Evolutionary conservation across 2,329 filamentous ascomycete species (phyloP).

Genomic region (Fonsecaea multimorphosa): DNA sequence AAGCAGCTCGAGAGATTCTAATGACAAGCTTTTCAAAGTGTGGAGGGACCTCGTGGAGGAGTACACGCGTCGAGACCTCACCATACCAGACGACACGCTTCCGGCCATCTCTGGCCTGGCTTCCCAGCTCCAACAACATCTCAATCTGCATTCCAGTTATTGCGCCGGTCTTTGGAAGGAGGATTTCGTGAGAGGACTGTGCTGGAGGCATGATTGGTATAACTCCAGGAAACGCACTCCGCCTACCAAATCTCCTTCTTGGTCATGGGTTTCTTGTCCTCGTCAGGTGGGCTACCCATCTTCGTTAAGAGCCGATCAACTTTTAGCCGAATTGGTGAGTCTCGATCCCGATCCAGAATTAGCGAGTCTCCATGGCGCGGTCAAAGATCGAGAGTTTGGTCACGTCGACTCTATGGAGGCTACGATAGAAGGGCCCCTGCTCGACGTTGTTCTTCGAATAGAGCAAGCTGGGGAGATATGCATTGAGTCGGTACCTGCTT

Average conservation of each 20-base stretch:
- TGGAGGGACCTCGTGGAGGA: background rate
- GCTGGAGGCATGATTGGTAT: background rate
- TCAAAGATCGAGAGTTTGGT: background rate
- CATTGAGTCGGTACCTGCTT: background rate
- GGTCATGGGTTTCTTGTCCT: slow-evolving; percentile 2
- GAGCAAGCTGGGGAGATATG: background rate
- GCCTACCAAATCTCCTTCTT: background rate
- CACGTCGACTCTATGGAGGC: background rate
- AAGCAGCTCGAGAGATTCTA: background rate
- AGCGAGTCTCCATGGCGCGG: no score
- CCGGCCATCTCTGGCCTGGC: background rate
- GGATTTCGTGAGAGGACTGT: background rate
- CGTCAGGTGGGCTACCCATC: background rate
- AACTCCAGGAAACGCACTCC: background rate
- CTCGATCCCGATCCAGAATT: no score
- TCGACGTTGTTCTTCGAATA: background rate
- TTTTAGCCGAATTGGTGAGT: background rate
- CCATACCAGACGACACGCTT: background rate
- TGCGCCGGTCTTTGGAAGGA: background rate
- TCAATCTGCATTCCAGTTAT: background rate
- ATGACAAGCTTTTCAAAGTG: background rate
- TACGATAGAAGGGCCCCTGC: background rate
- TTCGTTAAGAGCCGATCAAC: background rate
- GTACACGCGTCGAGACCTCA: background rate
- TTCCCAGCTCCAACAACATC: background rate